Conservation (phyloP, 1,284 basidiomycete genomes). For the Athelia sp. region DNA sequence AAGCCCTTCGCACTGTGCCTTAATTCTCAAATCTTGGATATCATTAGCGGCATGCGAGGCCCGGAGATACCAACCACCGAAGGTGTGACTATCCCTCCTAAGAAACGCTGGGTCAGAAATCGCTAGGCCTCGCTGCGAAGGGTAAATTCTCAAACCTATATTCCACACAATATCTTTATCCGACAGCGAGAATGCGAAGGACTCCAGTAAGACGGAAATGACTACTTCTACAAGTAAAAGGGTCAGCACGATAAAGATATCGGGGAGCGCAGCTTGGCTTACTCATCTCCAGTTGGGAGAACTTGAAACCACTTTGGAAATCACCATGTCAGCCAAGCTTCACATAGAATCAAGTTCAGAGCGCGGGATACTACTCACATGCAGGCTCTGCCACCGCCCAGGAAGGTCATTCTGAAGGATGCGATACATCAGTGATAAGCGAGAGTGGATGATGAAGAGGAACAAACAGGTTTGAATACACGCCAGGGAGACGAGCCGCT, state of each 20-base stretch:
- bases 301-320: constrained; percentile 26
- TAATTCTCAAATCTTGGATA: no score
- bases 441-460: no score
- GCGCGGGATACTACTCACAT: constrained; percentile 17
- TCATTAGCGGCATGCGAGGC: no score
- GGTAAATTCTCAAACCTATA: not conserved
- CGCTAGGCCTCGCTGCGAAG: no score
- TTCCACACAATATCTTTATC: not conserved
- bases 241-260: not conserved
- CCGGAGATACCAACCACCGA: no score
- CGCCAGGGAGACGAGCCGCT: constrained; percentile 24
- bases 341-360: not conserved
- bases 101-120: no score
- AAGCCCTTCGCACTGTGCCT: no score
- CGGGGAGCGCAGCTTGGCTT: constrained; percentile 3
- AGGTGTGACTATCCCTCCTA: no score
- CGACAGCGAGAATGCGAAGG: not conserved
- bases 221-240: not conserved
- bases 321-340: not conserved
- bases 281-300: constrained; percentile 30
- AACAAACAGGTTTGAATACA: constrained; percentile 25
- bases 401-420: constrained; percentile 25
- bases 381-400: constrained; percentile 28
- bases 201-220: not conserved
- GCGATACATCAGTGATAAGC: no score